Evolutionary conservation across 257 asterid genomes (phyloP).

Genomic region (Lantana camara): DNA sequence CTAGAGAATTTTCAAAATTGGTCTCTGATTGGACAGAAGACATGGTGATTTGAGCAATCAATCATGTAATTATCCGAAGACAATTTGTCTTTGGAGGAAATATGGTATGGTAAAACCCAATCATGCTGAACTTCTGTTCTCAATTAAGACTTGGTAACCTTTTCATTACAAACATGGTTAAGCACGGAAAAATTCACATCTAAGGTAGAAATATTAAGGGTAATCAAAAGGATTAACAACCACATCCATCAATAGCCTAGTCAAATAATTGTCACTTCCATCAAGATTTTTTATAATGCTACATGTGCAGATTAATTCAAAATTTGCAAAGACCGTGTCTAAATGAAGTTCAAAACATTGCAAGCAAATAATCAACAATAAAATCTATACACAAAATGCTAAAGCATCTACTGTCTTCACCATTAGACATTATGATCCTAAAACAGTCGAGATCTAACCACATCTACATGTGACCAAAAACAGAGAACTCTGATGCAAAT

Average conservation of each 20-base stretch:
- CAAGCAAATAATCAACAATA: not conserved
- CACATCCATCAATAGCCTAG: constrained; percentile 6
- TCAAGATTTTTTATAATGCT: not conserved
- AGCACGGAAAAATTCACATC: not conserved
- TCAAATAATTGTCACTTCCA: not conserved
- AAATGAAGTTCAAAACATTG: not conserved
- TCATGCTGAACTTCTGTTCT: not conserved
- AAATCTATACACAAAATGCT: not conserved
- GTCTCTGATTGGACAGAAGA: not conserved
- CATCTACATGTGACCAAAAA: not conserved
- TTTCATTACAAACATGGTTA: not conserved
- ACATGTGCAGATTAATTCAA: not conserved
- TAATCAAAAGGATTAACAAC: not conserved
- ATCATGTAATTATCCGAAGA: not conserved
- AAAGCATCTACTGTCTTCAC: not conserved
- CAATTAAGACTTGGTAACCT: not conserved
- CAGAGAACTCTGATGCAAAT: not conserved
- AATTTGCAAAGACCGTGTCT: not conserved
- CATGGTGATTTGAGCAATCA: not conserved
- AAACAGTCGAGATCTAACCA: constrained; percentile 1
- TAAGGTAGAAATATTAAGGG: not conserved
- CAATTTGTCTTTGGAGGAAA: not conserved
- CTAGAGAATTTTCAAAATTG: not conserved
- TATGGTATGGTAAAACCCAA: not conserved
- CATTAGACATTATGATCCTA: not conserved